Evolutionary conservation across 164 flowering plant species (phyloP).

Genomic region (Echeveria elegans): DNA sequence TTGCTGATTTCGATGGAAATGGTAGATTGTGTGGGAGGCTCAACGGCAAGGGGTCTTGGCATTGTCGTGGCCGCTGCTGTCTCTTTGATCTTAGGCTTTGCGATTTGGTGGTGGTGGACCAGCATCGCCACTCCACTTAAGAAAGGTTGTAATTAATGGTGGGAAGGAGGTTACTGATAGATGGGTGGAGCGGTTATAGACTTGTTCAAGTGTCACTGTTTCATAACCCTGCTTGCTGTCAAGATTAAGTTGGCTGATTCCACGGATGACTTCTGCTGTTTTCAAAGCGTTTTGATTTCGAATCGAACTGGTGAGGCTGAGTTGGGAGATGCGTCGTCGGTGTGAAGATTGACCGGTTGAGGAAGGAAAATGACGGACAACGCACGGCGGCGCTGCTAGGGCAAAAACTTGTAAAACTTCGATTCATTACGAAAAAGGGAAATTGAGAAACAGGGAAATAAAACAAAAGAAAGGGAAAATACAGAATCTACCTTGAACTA

Average conservation of each 20-base stretch:
- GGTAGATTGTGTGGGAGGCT: slow-evolving; percentile 54
- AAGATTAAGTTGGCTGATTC: slow-evolving; percentile 59
- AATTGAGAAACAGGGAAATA: too few relatives aligned
- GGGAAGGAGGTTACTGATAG: slow-evolving; percentile 32
- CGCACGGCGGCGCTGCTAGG: too few relatives aligned
- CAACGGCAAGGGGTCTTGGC: slow-evolving; percentile 41
- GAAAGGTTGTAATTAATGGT: slow-evolving; percentile 25
- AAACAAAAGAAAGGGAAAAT: too few relatives aligned
- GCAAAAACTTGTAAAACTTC: too few relatives aligned
- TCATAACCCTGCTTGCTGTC: slow-evolving; percentile 52
- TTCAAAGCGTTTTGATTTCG: slow-evolving; percentile 31
- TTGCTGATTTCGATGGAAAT: slow-evolving; percentile 40
- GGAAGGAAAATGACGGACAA: too few relatives aligned
- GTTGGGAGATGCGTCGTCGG: slow-evolving; percentile 63
- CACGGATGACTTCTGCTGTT: slow-evolving; percentile 37
- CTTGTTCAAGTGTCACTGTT: slow-evolving; percentile 53
- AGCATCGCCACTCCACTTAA: slow-evolving; percentile 19
- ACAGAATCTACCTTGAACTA: too few relatives aligned
- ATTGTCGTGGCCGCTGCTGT: slow-evolving; percentile 52
- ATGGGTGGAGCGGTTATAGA: slow-evolving; percentile 20
- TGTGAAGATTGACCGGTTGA: too few relatives aligned
- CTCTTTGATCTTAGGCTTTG: slow-evolving; percentile 47
- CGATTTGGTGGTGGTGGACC: slow-evolving; percentile 60
- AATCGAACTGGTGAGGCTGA: slow-evolving; percentile 51
- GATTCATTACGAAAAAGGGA: too few relatives aligned